Evolutionary conservation across 1,139 yeast genomes (phyloP).

Genomic region (Sugiyamaella neomexicana): DNA sequence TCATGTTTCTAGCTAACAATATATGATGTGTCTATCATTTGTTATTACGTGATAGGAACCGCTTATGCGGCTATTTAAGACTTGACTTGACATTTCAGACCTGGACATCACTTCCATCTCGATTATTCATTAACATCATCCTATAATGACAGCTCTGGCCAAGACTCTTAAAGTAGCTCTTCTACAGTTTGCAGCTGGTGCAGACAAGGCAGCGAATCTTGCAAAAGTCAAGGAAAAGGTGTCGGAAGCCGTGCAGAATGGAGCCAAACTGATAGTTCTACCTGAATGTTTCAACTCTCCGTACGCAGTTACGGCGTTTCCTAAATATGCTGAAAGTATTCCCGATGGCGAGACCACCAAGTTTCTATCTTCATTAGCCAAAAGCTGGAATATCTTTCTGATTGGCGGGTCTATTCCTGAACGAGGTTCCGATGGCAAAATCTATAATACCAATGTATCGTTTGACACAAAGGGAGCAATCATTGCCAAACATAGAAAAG

Average conservation of each 20-base stretch:
- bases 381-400: constrained; percentile 57
- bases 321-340: constrained; percentile 73
- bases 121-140: too few species aligned
- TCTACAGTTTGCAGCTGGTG: constrained; percentile 73
- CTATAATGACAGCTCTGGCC: constrained; percentile 28
- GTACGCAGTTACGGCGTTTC: constrained; percentile 82
- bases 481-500: constrained; percentile 84
- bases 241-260: constrained; percentile 51
- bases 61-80: not conserved
- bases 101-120: not conserved
- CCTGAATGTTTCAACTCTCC: constrained; percentile 98
- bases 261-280: constrained; percentile 56
- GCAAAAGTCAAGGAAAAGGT: constrained; percentile 55
- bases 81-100: not conserved
- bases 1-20: too few species aligned
- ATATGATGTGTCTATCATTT: not conserved
- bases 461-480: constrained; percentile 69
- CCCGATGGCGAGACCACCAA: constrained; percentile 70
- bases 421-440: constrained; percentile 53
- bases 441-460: constrained; percentile 81
- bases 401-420: constrained; percentile 96
- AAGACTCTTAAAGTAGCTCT: constrained; percentile 62
- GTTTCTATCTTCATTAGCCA: constrained; percentile 64
- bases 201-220: constrained; percentile 64
- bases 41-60: not conserved